These are phyloP conservation scores for Moringa oleifera DNA, from an alignment of 345 rosid species.

Conservation along the genomic window DNA sequence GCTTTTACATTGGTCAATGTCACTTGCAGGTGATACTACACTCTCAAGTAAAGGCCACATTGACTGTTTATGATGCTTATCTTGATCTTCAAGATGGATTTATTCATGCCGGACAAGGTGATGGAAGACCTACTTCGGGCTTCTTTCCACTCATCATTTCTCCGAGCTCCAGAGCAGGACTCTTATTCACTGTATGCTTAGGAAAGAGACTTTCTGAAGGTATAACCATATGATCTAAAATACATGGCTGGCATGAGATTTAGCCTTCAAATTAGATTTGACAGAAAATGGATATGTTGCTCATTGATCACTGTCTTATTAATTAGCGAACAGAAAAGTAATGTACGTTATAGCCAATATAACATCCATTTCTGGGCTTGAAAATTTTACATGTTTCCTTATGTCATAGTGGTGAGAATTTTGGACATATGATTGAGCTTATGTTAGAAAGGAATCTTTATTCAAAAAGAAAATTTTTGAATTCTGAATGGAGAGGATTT, in stretches of 20 bases:
- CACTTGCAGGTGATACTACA: constrained; percentile 70
- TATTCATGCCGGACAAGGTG: constrained; percentile 50
- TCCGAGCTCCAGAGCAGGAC: constrained; percentile 72
- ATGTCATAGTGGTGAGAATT: background rate
- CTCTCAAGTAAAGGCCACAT: constrained; percentile 82
- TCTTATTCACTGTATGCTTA: constrained; percentile 64
- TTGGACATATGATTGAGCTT: background rate
- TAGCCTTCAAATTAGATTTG: too few species aligned
- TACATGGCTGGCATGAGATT: background rate
- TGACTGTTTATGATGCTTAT: constrained; percentile 83
- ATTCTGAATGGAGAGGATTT: too few species aligned
- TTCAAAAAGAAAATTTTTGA: too few species aligned
- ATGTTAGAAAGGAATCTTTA: too few species aligned
- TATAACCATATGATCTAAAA: constrained; percentile 14
- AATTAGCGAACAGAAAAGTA: background rate
- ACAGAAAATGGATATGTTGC: background rate
- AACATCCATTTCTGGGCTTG: too few species aligned
- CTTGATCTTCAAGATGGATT: constrained; percentile 95
- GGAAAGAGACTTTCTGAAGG: constrained; percentile 49
- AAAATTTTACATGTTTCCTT: too few species aligned
- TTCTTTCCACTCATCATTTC: constrained; percentile 83
- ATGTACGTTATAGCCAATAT: too few species aligned
- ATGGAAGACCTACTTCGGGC: constrained; percentile 76
- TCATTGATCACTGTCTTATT: too few species aligned
- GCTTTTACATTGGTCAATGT: constrained; percentile 3